Evolutionary conservation across 495 filamentous ascomycete species (phyloP), one percentile per base, ranked within the genome.

Genomic region (Penicillium manginii): DNA sequence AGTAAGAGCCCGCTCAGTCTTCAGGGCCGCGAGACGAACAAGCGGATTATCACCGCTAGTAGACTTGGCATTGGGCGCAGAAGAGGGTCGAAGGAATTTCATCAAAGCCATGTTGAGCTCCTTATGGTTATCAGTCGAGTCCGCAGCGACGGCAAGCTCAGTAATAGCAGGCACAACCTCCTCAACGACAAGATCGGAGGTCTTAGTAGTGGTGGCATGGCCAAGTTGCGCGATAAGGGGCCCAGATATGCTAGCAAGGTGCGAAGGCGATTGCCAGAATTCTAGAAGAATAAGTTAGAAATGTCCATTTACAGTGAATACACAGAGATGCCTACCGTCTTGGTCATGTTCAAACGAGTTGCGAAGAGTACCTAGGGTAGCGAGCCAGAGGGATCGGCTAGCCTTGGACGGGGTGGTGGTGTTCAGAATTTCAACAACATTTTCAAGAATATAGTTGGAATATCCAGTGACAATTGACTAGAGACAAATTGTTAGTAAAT

Each of bases 381-480:
- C 76, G 40, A 71, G 66, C 87, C 88, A 90, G 19, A 91, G 75
- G 35, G 80, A 69, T 62, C 75, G 80, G 22, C 84, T 79, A 43
- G 78, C 72, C 37, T 81, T 73, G 59, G 80, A 77, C 4, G 79
- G 74, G 49, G 76, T 74, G 22, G 74, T 68, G 11, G 67, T 77
- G 32, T 73, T 71, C 33, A 97, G 79, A n/a, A 91, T 78, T 45
- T 83, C 74, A 26, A 86, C 81, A 2, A 87, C 83, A 60, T 78
- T 86, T 26, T 96, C 91, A 60, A 97, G 69, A n/a, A 94, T 78
- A 67, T 94, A 91, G 58, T 85, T 88, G 19, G 90, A 84, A 68
- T 98, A 98, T 71, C 86, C 86, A 5, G 96, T 98, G 45, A 97
- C 90, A 46, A 97, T 91, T 4, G 92, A 96, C 84, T 87, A 50